Evolutionary conservation across 345 rosid species (phyloP).

Genomic region (Citrus sp.): DNA sequence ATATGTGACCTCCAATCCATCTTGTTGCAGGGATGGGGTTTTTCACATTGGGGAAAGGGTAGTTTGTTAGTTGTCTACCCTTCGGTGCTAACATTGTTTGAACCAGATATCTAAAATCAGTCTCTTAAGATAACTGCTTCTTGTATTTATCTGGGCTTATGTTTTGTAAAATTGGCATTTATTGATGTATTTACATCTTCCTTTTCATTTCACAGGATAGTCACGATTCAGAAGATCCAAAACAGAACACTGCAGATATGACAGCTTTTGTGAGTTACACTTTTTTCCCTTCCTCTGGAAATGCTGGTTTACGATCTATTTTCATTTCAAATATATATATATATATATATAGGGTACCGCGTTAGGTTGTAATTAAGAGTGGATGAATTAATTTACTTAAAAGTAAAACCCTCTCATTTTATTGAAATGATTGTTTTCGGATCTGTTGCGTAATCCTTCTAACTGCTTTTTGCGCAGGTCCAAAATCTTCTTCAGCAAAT

Average conservation of each 20-base stretch:
- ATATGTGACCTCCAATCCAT: not conserved
- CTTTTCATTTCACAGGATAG: slow-evolving; percentile 37
- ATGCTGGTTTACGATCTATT: not conserved
- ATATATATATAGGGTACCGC: not conserved
- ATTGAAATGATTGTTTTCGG: not conserved
- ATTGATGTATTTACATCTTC: not conserved
- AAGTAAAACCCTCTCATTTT: not conserved
- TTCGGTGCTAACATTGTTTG: not conserved
- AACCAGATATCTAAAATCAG: not conserved
- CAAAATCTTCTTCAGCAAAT: slow-evolving; percentile 89
- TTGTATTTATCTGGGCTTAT: not conserved
- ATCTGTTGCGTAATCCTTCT: slow-evolving; percentile 10
- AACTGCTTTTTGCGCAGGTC: slow-evolving; percentile 43
- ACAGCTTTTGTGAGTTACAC: slow-evolving; percentile 48
- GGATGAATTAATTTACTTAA: not conserved
- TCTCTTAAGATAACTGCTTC: not conserved
- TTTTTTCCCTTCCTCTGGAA: not conserved
- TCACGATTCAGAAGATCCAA: slow-evolving; percentile 46
- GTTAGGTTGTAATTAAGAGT: not conserved
- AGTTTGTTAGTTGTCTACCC: not conserved
- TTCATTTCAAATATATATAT: not conserved
- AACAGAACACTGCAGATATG: slow-evolving; percentile 60
- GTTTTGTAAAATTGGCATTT: not conserved
- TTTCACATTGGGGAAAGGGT: not conserved
- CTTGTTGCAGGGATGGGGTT: not conserved